Percentiles rank a stretch among this genome's conserved stretches.
Evolutionary conservation across 2,329 filamentous ascomycete species (phyloP).

Genomic region (Pseudogymnoascus sp.): DNA sequence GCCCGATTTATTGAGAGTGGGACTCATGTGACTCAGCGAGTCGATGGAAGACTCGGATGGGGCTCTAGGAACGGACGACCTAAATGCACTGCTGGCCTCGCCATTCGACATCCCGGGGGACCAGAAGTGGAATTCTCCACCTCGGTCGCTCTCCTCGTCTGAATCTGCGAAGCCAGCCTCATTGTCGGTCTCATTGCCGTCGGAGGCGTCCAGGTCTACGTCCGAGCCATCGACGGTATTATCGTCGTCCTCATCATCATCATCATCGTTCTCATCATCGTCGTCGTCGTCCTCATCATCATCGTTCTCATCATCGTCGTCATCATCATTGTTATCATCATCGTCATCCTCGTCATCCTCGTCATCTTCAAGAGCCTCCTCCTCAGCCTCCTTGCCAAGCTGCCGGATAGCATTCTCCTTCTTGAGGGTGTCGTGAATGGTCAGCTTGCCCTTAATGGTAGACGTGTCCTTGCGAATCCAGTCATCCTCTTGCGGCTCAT

Average conservation of each 20-base stretch:
- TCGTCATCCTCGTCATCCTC: slow-evolving; percentile 42
- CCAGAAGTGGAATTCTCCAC: slow-evolving; percentile 59
- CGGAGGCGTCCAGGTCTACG: slow-evolving; percentile 58
- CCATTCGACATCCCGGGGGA: slow-evolving; percentile 32
- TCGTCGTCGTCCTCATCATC: slow-evolving; percentile 42
- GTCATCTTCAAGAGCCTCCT: slow-evolving; percentile 74
- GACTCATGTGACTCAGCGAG: slow-evolving; percentile 32
- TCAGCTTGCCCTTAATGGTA: slow-evolving; percentile 61
- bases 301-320: slow-evolving; percentile 38
- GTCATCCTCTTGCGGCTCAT: slow-evolving; percentile 72
- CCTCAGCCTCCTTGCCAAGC: slow-evolving; percentile 80
- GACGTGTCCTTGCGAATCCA: slow-evolving; percentile 70
- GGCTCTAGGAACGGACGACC: slow-evolving; percentile 26
- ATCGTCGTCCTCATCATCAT: slow-evolving; percentile 41
- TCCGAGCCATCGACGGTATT: slow-evolving; percentile 50
- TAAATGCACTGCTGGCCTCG: slow-evolving; percentile 18
- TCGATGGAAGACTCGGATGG: slow-evolving; percentile 55
- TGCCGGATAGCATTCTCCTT: slow-evolving; percentile 86
- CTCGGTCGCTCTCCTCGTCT: slow-evolving; percentile 57
- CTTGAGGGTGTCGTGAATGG: slow-evolving; percentile 78
- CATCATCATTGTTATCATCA: slow-evolving; percentile 37
- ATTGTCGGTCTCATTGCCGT: slow-evolving; percentile 75
- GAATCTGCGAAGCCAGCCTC: slow-evolving; percentile 63
- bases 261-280: slow-evolving; percentile 53
- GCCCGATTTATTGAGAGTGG: slow-evolving; percentile 12